Conservation (phyloP, 2,329 filamentous ascomycete species). For the Stenocarpella maydis region DNA sequence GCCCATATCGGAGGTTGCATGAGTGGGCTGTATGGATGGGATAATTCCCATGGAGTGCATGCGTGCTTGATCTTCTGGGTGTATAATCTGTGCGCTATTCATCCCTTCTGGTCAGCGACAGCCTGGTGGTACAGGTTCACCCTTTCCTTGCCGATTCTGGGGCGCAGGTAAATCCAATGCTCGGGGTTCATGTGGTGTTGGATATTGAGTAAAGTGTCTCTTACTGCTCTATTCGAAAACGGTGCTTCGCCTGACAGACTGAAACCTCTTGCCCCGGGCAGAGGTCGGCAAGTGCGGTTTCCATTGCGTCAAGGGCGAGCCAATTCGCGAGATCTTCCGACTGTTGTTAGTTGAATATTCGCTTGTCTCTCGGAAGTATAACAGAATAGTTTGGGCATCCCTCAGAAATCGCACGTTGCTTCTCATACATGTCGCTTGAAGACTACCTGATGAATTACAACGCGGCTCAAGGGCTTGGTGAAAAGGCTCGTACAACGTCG, state of each 20-base stretch:
- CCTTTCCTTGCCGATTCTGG: background rate
- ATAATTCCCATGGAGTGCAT: conserved; percentile 68
- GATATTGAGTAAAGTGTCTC: background rate
- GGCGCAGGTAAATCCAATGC: background rate
- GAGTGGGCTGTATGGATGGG: conserved; percentile 75
- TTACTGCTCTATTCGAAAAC: conserved; percentile 73
- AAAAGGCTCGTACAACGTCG: background rate
- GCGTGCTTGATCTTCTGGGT: conserved; percentile 68
- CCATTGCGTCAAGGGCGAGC: conserved; percentile 69
- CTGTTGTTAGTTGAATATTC: background rate
- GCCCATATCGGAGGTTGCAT: conserved; percentile 75
- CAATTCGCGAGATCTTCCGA: conserved; percentile 69
- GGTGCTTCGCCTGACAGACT: conserved; percentile 60
- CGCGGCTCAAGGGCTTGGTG: background rate
- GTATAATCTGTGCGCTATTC: conserved; percentile 67
- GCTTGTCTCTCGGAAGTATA: background rate
- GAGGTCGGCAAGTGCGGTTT: conserved; percentile 60
- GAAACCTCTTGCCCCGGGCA: conserved; percentile 56
- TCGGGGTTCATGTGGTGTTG: background rate
- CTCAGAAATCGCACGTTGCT: background rate
- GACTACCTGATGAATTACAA: background rate
- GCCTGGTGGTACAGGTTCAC: background rate
- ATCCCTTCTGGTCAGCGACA: background rate
- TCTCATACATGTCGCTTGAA: background rate
- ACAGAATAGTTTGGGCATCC: too few species aligned